Evolutionary conservation across 768 basidiomycete species (phyloP), one percentile per base, ranked within the genome.

Genomic region (Pleurotus tuoliensis): DNA sequence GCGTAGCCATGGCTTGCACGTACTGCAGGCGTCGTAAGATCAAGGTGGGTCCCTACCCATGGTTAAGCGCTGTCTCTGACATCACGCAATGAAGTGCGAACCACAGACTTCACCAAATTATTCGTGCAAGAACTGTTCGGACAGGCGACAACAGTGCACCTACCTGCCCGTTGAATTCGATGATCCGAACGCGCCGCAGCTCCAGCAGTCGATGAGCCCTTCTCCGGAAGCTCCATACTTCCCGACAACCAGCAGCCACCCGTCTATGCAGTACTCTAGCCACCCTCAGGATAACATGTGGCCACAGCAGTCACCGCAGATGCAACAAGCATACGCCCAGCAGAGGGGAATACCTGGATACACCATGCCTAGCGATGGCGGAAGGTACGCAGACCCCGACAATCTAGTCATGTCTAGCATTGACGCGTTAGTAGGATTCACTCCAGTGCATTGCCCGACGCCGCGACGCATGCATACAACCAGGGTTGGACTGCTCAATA

Each of bases 11-110:
- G 60, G 84, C 84, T 2, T 86, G 84, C 66, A 72, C 67, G 0
- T 69, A 71, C 55, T 86, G 84, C 64, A 78, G 84, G 5, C 64
- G 66, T 30, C 76, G 79, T 15, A 84, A 86, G 66, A 75, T 84
- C 58, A 83, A 79, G 73, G 83, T 81, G 60, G 38, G 61, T 64
- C 22, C 34, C 50, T 38, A 40, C 13, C n/a, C 45, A 3, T 56
- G 41, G 22, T 41, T 20, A 41, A 30, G 34, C 11, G 8, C 39
- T 48, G 44, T 25, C 40, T 34, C 37, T 50, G 53, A 46, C 53
- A 45, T 7, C 20, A 18, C 11, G 15, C 20, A 52, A 20, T 18
- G 9, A 34, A 71, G 75, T 74, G 73, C 63, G 43, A 55, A 40
- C 54, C 64, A 65, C 12, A 69, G 64, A 61, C 59, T 16, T 38